A percentile compares a stretch with the other conserved stretches of the same genome.
phyloP scores from a whole-genome alignment of 2,329 filamentous ascomycete genomes.

The Fusarium sarcochroum region DNA sequence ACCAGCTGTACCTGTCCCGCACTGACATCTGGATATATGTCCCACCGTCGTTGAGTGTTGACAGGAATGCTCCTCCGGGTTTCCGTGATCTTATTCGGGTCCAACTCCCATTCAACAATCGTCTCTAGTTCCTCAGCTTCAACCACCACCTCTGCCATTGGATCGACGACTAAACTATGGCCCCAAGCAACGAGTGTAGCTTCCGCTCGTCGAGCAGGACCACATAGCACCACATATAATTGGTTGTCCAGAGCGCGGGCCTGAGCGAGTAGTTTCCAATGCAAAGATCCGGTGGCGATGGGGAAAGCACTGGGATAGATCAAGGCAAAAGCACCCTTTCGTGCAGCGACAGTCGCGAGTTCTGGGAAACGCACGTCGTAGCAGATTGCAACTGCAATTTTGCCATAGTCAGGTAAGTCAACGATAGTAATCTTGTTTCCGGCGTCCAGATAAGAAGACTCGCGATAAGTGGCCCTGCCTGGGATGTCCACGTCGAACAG shows the following conservation, averaged over 20 bases:
- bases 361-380: slow-evolving; percentile 98
- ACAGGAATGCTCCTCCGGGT: slow-evolving; percentile 86
- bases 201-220: slow-evolving; percentile 82
- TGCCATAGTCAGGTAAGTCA: slow-evolving; percentile 89
- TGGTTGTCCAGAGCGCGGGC: slow-evolving; percentile 93
- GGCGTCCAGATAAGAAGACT: slow-evolving; percentile 88
- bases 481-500: slow-evolving; percentile 98
- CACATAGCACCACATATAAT: slow-evolving; percentile 91
- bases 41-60: slow-evolving; percentile 85
- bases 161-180: slow-evolving; percentile 88
- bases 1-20: slow-evolving; percentile 1
- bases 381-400: slow-evolving; percentile 91
- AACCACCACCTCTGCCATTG: slow-evolving; percentile 81
- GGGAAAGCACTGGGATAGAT: slow-evolving; percentile 97
- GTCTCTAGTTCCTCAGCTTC: slow-evolving; percentile 84
- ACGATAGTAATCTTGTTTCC: slow-evolving; percentile 88
- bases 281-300: slow-evolving; percentile 87
- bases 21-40: slow-evolving; percentile 96
- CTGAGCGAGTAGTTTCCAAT: slow-evolving; percentile 87
- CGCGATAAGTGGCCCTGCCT: slow-evolving; percentile 89
- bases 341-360: slow-evolving; percentile 88
- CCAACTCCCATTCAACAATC: slow-evolving; percentile 79
- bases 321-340: slow-evolving; percentile 86
- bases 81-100: slow-evolving; percentile 76
- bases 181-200: slow-evolving; percentile 91